These are phyloP conservation scores for Cornus kousa DNA, from an alignment of 148 eudicot species.

Conservation along the genomic window DNA sequence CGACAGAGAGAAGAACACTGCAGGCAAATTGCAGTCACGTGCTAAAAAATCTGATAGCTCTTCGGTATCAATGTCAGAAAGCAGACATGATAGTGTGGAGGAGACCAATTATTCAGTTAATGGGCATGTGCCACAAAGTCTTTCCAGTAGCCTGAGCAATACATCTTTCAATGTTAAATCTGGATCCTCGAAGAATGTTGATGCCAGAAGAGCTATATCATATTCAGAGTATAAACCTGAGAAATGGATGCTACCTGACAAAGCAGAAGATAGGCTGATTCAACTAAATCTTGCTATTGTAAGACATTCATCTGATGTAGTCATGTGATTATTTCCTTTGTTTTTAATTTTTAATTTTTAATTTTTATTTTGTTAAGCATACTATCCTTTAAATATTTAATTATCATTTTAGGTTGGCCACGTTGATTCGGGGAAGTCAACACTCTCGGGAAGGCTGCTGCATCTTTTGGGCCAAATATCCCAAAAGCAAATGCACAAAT, in stretches of 20 bases:
- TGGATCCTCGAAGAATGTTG: conserved; percentile 38
- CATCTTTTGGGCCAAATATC: conserved; percentile 82
- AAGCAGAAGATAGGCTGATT: conserved; percentile 39
- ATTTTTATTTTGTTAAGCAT: neutral
- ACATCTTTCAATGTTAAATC: conserved; percentile 43
- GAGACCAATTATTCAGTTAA: conserved; percentile 28
- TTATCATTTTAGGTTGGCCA: conserved; percentile 73
- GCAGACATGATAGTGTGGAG: conserved; percentile 21
- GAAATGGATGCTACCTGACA: conserved; percentile 75
- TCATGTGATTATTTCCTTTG: neutral
- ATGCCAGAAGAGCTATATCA: conserved; percentile 33
- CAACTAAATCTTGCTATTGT: conserved; percentile 98
- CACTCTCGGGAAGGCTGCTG: conserved; percentile 89
- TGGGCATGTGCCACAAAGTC: conserved; percentile 29
- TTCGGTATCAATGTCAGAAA: conserved; percentile 25
- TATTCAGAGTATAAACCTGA: conserved; percentile 66
- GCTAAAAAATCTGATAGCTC: conserved; percentile 34
- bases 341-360: no score
- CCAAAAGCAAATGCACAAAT: conserved; percentile 86
- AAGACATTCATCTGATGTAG: neutral
- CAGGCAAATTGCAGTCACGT: conserved; percentile 31
- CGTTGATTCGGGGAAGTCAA: conserved; percentile 98
- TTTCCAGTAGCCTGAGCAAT: conserved; percentile 34
- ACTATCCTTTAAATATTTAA: neutral
- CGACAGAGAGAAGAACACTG: conserved; percentile 21